Evolutionary conservation across 2,329 filamentous ascomycete species (phyloP).

Genomic region (Penicillium corylophilum): DNA sequence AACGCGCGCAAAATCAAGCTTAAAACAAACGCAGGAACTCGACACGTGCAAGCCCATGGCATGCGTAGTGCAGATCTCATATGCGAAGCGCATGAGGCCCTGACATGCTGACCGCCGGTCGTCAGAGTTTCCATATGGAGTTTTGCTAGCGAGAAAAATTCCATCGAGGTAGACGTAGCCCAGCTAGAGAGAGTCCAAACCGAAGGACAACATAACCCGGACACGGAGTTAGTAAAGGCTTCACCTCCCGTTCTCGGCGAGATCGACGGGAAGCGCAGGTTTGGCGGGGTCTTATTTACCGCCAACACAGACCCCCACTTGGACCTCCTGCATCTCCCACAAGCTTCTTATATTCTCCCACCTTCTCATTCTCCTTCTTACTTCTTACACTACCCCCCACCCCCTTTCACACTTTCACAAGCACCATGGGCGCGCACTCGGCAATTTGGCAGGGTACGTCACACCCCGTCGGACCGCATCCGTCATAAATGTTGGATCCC

Average conservation of each 20-base stretch:
- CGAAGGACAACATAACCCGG: neutral
- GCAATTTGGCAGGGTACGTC: constrained; percentile 38
- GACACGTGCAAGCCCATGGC: constrained; percentile 5
- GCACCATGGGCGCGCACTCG: constrained; percentile 36
- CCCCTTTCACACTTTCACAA: constrained; percentile 13
- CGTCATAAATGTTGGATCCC: neutral
- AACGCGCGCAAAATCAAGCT: neutral
- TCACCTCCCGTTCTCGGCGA: constrained; percentile 5
- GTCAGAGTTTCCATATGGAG: neutral
- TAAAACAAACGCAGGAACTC: neutral
- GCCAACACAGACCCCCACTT: constrained; percentile 22
- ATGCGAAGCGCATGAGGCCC: neutral
- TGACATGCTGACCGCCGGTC: neutral
- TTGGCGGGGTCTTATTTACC: constrained; percentile 22
- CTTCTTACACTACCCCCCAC: constrained; percentile 1
- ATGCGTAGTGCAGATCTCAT: constrained; percentile 5
- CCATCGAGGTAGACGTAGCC: neutral
- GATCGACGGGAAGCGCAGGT: constrained; percentile 14
- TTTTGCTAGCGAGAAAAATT: neutral
- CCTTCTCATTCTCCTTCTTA: constrained; percentile 3
- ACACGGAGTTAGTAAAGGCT: neutral
- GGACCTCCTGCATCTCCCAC: constrained; percentile 18
- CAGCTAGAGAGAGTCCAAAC: neutral
- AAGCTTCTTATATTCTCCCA: constrained; percentile 15
- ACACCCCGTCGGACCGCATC: neutral